These are phyloP conservation scores for Heliosperma pusillum DNA, from an alignment of 148 eudicot genomes.

Conservation along the genomic window DNA sequence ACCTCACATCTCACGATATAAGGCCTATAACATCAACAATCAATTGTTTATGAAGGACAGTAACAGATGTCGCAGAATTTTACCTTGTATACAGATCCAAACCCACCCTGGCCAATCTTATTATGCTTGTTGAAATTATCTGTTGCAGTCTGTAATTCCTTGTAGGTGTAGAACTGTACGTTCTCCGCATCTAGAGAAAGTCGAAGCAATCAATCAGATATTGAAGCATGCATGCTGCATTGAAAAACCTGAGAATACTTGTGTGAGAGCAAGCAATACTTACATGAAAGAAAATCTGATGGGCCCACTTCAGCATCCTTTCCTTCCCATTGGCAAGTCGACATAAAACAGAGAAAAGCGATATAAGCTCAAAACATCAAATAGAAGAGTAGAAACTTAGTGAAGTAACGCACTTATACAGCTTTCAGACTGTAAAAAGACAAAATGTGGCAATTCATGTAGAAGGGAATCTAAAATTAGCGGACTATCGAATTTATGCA, in stretches of 20 bases:
- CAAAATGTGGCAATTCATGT: neutral
- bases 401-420: neutral
- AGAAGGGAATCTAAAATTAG: neutral
- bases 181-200: conserved; percentile 39
- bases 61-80: neutral
- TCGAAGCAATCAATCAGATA: conserved; percentile 2
- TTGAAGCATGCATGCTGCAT: neutral
- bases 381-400: neutral
- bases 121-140: conserved; percentile 46
- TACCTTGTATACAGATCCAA: conserved; percentile 90
- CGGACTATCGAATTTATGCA: neutral
- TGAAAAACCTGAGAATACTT: neutral
- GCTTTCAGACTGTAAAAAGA: neutral
- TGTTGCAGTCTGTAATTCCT: conserved; percentile 58
- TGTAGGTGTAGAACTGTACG: conserved; percentile 49
- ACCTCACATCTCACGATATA: too few species aligned
- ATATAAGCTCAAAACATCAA: conserved; percentile 7
- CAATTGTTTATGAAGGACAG: neutral
- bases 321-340: conserved; percentile 9
- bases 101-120: conserved; percentile 85
- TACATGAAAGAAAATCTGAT: conserved; percentile 3
- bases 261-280: neutral
- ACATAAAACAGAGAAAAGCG: conserved; percentile 11
- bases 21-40: neutral
- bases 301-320: neutral